Evolutionary conservation across 108 stramenopile species (phyloP).

Genomic region (Craspedostauros australis): DNA sequence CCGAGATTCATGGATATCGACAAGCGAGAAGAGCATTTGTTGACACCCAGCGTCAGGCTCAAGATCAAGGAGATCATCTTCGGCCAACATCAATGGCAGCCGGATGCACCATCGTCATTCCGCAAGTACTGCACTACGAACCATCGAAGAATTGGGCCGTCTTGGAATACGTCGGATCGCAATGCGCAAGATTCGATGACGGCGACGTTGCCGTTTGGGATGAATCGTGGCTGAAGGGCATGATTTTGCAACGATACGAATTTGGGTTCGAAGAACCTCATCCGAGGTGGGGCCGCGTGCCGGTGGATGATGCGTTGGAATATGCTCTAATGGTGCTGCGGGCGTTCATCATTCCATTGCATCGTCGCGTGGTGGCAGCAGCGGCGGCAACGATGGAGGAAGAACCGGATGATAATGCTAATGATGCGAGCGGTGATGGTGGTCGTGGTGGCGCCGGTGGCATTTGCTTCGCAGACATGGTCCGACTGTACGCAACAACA

Average conservation of each 20-base stretch:
- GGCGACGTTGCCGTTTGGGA: neutral
- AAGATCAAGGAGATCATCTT: neutral
- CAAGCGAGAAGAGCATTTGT: slow-evolving; percentile 38
- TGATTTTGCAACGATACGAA: slow-evolving; percentile 67
- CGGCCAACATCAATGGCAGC: neutral
- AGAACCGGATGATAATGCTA: neutral
- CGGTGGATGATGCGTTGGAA: slow-evolving; percentile 40
- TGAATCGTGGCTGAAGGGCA: slow-evolving; percentile 29
- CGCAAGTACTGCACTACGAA: slow-evolving; percentile 14
- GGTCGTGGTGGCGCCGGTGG: neutral
- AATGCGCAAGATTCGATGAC: slow-evolving; percentile 2
- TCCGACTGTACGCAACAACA: neutral
- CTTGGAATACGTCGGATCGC: slow-evolving; percentile 38
- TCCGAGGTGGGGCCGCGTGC: slow-evolving; percentile 80
- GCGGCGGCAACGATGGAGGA: neutral
- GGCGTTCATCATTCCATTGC: slow-evolving; percentile 62
- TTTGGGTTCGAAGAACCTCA: slow-evolving; percentile 88
- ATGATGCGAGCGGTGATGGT: neutral
- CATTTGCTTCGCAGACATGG: neutral
- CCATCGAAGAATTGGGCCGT: slow-evolving; percentile 33
- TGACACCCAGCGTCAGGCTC: neutral
- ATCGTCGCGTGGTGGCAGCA: slow-evolving; percentile 11
- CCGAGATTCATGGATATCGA: slow-evolving; percentile 67
- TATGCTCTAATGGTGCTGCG: slow-evolving; percentile 53
- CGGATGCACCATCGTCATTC: slow-evolving; percentile 8